A percentile compares a stretch with the other conserved stretches of the same genome.
These are phyloP conservation scores for Solanum commersonii DNA, from an alignment of 257 asterid genomes.

Conservation along the genomic window DNA sequence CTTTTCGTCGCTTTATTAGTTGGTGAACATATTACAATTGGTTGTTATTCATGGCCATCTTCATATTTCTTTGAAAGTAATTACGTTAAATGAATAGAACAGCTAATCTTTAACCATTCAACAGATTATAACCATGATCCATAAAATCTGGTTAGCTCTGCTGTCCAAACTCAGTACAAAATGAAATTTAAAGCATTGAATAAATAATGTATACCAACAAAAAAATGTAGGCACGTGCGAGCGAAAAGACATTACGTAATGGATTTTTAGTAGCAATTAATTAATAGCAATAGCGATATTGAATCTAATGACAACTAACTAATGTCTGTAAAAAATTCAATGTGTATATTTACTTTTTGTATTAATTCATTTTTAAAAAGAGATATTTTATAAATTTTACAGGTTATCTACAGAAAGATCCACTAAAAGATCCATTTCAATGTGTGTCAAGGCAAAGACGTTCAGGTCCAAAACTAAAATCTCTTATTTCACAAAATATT, in stretches of 20 bases:
- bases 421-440: constrained; percentile 57
- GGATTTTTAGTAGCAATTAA: no score
- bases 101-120: neutral
- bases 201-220: neutral
- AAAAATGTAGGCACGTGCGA: neutral
- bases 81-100: neutral
- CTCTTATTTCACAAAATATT: constrained; percentile 44
- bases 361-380: neutral
- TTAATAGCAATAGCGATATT: no score
- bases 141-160: neutral
- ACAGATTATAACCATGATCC: neutral
- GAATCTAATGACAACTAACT: no score
- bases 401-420: constrained; percentile 64
- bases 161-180: neutral
- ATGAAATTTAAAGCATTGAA: neutral
- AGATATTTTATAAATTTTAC: constrained; percentile 1
- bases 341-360: neutral
- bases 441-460: constrained; percentile 33
- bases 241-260: neutral
- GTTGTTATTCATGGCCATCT: neutral
- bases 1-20: neutral
- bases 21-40: neutral
- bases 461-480: constrained; percentile 46
- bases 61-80: neutral
- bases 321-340: no score